Evolutionary conservation across 345 rosid species (phyloP).

Genomic region (Eucalyptus tenuipes): DNA sequence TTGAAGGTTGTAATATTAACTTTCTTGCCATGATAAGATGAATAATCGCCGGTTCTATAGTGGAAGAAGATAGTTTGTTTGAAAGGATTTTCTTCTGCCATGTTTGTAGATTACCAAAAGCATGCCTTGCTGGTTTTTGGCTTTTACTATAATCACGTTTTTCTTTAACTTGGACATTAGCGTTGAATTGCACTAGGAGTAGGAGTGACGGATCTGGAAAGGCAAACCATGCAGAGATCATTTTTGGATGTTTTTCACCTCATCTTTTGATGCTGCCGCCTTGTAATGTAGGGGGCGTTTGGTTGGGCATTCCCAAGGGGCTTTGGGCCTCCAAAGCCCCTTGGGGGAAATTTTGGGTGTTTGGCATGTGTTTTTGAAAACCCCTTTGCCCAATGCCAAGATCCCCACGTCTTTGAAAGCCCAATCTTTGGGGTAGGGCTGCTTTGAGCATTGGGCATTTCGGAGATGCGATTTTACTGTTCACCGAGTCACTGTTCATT

Average conservation of each 20-base stretch:
- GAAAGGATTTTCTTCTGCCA: fast-evolving
- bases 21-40: neutral
- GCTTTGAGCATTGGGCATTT: too few species aligned
- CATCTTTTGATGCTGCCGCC: neutral
- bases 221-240: neutral
- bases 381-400: too few species aligned
- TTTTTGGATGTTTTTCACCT: neutral
- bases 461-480: too few species aligned
- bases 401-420: too few species aligned
- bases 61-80: fast-evolving
- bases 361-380: too few species aligned
- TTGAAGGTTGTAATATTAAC: fast-evolving
- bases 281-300: too few species aligned
- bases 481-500: too few species aligned
- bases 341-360: too few species aligned
- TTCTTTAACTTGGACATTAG: neutral
- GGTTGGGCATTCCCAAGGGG: too few species aligned
- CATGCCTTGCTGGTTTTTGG: fast-evolving
- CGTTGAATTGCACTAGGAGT: neutral
- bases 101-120: neutral
- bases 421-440: too few species aligned
- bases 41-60: fast-evolving
- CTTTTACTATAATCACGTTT: neutral
- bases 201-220: neutral
- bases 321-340: too few species aligned